Conservation (phyloP, 768 basidiomycete genomes). For the Boletellus sp. region DNA sequence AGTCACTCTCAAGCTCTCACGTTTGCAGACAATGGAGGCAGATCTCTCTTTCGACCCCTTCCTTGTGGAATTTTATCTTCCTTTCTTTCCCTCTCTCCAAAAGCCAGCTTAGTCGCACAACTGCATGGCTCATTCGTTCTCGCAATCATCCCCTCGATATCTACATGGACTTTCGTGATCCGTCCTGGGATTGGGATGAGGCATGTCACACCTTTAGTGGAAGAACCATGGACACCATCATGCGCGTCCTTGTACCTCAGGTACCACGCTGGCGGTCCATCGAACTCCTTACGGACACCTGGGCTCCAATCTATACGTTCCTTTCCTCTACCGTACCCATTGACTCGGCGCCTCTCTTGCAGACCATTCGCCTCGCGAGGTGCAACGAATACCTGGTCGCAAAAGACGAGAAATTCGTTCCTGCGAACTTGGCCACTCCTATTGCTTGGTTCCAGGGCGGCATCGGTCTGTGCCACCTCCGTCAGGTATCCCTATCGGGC, state of each 20-base stretch:
- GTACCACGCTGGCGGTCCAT: slow-evolving; percentile 45
- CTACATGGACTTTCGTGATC: slow-evolving; percentile 57
- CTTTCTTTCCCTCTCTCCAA: slow-evolving; percentile 43
- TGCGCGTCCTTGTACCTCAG: slow-evolving; percentile 44
- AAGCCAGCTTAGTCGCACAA: slow-evolving; percentile 35
- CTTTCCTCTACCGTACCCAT: slow-evolving; percentile 38
- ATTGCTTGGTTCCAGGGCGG: slow-evolving; percentile 43
- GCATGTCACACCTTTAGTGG: slow-evolving; percentile 42
- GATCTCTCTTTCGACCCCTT: slow-evolving; percentile 41
- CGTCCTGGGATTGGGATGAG: slow-evolving; percentile 50
- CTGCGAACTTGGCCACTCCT: slow-evolving; percentile 36
- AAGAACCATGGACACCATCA: slow-evolving; percentile 42
- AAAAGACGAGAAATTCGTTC: slow-evolving; percentile 43
- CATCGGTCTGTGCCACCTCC: slow-evolving; percentile 30
- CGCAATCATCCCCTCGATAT: slow-evolving; percentile 45
- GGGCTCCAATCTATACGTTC: slow-evolving; percentile 55
- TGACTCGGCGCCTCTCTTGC: slow-evolving; percentile 35
- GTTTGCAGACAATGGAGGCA: slow-evolving; percentile 51
- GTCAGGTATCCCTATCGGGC: slow-evolving; percentile 46
- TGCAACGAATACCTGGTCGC: slow-evolving; percentile 58
- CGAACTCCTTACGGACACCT: slow-evolving; percentile 56
- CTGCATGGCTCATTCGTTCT: slow-evolving; percentile 45
- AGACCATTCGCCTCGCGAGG: slow-evolving; percentile 43
- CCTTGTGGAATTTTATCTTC: slow-evolving; percentile 50
- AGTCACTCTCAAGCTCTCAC: slow-evolving; percentile 40